Base-by-base conservation (phyloP, 768 basidiomycete genomes). In the Termitomyces sp. region DNA sequence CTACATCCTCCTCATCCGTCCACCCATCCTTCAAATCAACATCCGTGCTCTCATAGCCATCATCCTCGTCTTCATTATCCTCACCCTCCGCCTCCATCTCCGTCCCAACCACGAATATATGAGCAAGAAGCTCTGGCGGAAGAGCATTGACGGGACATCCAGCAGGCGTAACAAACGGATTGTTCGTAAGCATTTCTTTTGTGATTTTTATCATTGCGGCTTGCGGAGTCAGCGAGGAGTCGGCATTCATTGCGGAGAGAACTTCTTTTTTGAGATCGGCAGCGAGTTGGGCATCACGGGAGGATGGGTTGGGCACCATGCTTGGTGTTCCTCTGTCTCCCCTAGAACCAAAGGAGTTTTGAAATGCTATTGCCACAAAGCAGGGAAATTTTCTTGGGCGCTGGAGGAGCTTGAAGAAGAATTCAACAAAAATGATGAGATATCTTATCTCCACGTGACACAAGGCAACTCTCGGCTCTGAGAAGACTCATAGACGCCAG, bases 101-200 rank as follows among this genome's bases (percentile, higher is more conserved):
- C 36, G 74, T 72, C 5, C 86, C 86, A 10, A 80, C 63, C 11
- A 77, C 70, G 65, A 86, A 87, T 59, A 87, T 82, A 61, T 81
- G 76, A 0, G 79, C 81, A 6, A 87, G 77, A 31, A 87, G 73
- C 66, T 87, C 86, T 17, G 79, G 79, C 1, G 85, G 85, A 15
- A 86, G 77, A 42, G 74, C 71, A 59, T 85, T 82, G 38, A 86
- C 76, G 1, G 78, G 81, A 63, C 83, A 85, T 38, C 77, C 75
- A 29, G 69, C 70, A 0, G 82, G 82, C 11, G 83, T 80, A 32
- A 78, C 68, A 59, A 75, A 83, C 0, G 80, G 83, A 60, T 83
- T 84, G 66, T 82, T 77, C 34, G 66, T 63, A 38, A 81, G 74
- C 71, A 81, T 71, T 6, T 74, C 70, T 29, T 65, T 63, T 7